phyloP scores from a whole-genome alignment of 225 moss, liverwort and hornwort genomes.

The Sphagnum contortum region DNA sequence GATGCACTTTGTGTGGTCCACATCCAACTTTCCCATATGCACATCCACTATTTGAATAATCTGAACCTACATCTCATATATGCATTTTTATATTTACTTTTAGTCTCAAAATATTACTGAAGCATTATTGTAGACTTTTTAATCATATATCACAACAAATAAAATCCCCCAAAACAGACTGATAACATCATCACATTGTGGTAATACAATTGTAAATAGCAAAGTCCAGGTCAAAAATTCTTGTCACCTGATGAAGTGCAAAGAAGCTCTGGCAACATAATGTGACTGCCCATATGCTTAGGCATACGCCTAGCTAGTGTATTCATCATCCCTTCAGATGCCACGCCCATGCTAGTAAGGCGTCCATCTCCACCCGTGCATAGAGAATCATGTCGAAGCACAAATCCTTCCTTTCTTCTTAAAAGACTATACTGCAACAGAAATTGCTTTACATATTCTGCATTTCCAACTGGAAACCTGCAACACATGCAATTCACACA shows the following conservation, averaged over 20 bases:
- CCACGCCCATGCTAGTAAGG: conserved; percentile 38
- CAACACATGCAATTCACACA: conserved; percentile 5
- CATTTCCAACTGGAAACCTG: conserved; percentile 97
- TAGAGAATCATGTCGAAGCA: conserved; percentile 90
- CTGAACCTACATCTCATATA: conserved; percentile 16
- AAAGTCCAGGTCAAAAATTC: too few species aligned
- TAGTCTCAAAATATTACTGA: too few species aligned
- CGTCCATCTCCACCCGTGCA: conserved; percentile 66
- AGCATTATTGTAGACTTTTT: too few species aligned
- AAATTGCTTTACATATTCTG: conserved; percentile 99
- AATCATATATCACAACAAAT: too few species aligned
- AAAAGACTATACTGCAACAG: conserved; percentile 90
- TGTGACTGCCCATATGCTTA: conserved; percentile 72
- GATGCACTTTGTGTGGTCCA: conserved; percentile 71
- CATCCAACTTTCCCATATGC: conserved; percentile 38
- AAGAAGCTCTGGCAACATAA: conserved; percentile 62
- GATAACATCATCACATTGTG: too few species aligned
- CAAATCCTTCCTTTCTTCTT: conserved; percentile 92
- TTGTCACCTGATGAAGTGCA: conserved; percentile 63
- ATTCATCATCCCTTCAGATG: conserved; percentile 64
- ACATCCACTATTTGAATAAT: conserved; percentile 44
- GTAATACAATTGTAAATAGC: too few species aligned
- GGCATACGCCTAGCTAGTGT: conserved; percentile 50
- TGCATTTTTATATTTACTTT: neutral
- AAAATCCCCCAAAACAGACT: too few species aligned